Conservation (phyloP, 345 rosid genomes). For the Salix suchowensis region DNA sequence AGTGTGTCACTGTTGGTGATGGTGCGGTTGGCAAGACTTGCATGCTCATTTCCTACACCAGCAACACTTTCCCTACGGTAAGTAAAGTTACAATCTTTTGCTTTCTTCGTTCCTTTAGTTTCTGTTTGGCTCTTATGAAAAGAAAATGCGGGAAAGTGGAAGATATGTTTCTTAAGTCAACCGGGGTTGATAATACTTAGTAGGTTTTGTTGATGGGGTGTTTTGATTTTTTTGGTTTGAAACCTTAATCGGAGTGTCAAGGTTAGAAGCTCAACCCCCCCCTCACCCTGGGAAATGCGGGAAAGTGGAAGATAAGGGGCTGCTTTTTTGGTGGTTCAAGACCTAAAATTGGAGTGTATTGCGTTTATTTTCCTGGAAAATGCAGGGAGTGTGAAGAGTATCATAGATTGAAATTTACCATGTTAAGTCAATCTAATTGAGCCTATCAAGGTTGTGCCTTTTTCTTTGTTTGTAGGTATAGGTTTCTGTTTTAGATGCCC, state of each 20-base stretch:
- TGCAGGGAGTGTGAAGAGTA: not conserved
- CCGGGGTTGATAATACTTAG: not conserved
- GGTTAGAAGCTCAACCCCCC: not conserved
- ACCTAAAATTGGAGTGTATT: not conserved
- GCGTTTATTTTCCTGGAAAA: slow-evolving; percentile 7
- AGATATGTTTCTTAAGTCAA: not conserved
- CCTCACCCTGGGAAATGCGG: too few relatives aligned
- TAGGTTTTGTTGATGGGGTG: not conserved
- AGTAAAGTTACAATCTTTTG: not conserved
- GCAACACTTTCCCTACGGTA: slow-evolving; percentile 75
- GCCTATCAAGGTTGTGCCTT: not conserved
- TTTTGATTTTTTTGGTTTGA: not conserved
- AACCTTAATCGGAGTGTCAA: not conserved
- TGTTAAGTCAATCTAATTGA: slow-evolving; percentile 8
- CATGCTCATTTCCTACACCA: slow-evolving; percentile 71
- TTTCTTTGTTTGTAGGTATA: not conserved
- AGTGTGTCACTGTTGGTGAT: slow-evolving; percentile 77
- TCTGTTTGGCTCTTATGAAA: slow-evolving; percentile 16
- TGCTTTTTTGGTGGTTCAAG: not conserved
- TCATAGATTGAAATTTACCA: not conserved
- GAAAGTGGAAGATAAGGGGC: not conserved
- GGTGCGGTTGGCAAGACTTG: slow-evolving; percentile 83
- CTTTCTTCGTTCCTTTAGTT: not conserved
- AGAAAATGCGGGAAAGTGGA: slow-evolving; percentile 1
- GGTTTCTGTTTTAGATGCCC: not conserved